These are phyloP conservation scores for Lepidium sativum DNA, from an alignment of 345 rosid genomes.

Conservation along the genomic window DNA sequence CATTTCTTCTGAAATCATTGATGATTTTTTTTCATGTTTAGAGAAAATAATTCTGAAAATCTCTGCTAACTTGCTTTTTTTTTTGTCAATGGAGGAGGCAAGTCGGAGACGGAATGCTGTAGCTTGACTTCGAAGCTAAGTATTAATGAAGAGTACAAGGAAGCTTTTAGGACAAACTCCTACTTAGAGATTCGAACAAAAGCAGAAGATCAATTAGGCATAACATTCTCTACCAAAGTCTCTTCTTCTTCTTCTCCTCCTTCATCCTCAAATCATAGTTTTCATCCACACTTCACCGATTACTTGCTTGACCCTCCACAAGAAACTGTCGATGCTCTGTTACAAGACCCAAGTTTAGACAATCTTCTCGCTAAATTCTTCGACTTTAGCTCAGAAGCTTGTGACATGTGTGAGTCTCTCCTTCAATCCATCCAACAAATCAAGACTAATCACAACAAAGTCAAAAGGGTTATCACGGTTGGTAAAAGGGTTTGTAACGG, in stretches of 20 bases:
- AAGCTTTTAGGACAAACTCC: constrained; percentile 75
- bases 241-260: constrained; percentile 31
- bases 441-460: constrained; percentile 38
- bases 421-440: constrained; percentile 51
- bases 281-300: constrained; percentile 41
- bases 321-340: constrained; percentile 36
- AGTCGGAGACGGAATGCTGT: constrained; percentile 23
- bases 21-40: not conserved
- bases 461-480: constrained; percentile 43
- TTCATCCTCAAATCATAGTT: constrained; percentile 28
- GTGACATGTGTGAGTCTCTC: constrained; percentile 51
- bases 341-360: constrained; percentile 32
- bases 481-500: constrained; percentile 27
- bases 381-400: constrained; percentile 42
- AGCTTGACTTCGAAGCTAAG: constrained; percentile 38
- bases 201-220: constrained; percentile 39
- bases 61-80: not conserved
- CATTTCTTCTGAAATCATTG: not conserved
- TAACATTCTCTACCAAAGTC: constrained; percentile 13
- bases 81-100: constrained; percentile 32
- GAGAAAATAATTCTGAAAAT: not conserved
- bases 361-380: constrained; percentile 44
- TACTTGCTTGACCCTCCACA: constrained; percentile 51
- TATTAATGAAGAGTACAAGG: constrained; percentile 72
- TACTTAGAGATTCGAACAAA: constrained; percentile 61